Percentiles rank a stretch among this genome's conserved stretches.
Conservation (phyloP, 352 stramenopile genomes). For the Globisporangium emineosum region DNA sequence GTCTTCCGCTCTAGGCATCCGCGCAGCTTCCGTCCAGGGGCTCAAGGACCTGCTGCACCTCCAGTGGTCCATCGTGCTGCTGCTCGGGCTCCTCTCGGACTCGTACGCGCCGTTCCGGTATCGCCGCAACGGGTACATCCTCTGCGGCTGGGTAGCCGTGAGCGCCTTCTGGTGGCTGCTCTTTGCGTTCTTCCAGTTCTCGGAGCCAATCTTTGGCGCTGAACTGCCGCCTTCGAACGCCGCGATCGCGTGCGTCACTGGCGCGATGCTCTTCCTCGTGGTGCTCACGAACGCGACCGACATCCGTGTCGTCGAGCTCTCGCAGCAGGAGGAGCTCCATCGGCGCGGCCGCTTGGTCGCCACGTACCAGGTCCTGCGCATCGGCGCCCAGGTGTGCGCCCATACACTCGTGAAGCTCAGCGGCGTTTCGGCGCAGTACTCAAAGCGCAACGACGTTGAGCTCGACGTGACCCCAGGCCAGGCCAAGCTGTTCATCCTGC, state of each 20-base stretch:
- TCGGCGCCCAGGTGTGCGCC: conserved; percentile 20
- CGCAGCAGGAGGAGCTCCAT: conserved; percentile 37
- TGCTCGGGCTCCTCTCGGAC: conserved; percentile 33
- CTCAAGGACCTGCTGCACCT: conserved; percentile 28
- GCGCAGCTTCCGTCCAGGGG: conserved; percentile 4
- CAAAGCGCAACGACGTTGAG: not conserved
- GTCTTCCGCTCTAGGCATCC: conserved; percentile 6
- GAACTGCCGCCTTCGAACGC: conserved; percentile 8
- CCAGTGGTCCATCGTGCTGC: conserved; percentile 30
- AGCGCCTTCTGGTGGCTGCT: conserved; percentile 26
- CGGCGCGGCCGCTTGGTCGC: conserved; percentile 26
- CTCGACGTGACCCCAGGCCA: conserved; percentile 18
- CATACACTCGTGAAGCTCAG: conserved; percentile 24
- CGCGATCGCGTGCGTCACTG: conserved; percentile 15
- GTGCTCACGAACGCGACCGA: conserved; percentile 31
- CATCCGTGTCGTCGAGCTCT: conserved; percentile 43
- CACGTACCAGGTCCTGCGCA: conserved; percentile 33
- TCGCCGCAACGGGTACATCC: conserved; percentile 72
- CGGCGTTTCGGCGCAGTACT: not conserved
- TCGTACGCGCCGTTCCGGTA: conserved; percentile 23
- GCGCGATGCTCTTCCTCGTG: conserved; percentile 30
- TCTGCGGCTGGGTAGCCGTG: conserved; percentile 40
- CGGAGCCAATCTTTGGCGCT: conserved; percentile 8
- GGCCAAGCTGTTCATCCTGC: conserved; percentile 22
- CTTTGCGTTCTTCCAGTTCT: conserved; percentile 26